Evolutionary conservation across 768 basidiomycete genomes (phyloP).

Genomic region (Dendrothele bispora): DNA sequence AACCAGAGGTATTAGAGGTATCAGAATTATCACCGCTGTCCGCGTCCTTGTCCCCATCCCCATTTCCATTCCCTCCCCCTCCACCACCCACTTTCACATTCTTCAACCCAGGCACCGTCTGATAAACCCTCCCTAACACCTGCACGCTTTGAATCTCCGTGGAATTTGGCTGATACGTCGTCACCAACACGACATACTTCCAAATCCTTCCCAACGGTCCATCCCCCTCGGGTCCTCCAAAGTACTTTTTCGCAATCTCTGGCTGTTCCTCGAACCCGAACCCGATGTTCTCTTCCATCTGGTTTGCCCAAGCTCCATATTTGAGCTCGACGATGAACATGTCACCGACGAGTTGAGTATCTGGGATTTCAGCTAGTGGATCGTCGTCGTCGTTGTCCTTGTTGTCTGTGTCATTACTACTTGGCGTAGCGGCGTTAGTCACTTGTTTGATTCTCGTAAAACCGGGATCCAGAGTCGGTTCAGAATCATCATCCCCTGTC

Average conservation of each 20-base stretch:
- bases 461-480: background rate
- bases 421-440: background rate
- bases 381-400: background rate
- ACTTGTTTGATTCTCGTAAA: background rate
- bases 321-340: background rate
- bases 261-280: constrained; percentile 1
- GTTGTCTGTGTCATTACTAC: background rate
- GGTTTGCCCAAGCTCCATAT: constrained; percentile 4
- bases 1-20: too few relatives aligned
- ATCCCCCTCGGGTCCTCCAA: background rate
- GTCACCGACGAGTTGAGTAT: background rate
- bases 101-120: background rate
- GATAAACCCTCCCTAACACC: constrained; percentile 1
- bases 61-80: too few relatives aligned
- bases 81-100: too few relatives aligned
- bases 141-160: background rate
- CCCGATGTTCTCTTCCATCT: background rate
- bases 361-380: background rate
- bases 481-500: background rate
- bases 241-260: background rate
- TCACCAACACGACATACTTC: background rate
- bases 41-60: too few relatives aligned
- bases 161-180: background rate
- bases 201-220: background rate
- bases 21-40: too few relatives aligned